Conservation (phyloP, 352 stramenopile species). For the Globisporangium paddicum region DNA sequence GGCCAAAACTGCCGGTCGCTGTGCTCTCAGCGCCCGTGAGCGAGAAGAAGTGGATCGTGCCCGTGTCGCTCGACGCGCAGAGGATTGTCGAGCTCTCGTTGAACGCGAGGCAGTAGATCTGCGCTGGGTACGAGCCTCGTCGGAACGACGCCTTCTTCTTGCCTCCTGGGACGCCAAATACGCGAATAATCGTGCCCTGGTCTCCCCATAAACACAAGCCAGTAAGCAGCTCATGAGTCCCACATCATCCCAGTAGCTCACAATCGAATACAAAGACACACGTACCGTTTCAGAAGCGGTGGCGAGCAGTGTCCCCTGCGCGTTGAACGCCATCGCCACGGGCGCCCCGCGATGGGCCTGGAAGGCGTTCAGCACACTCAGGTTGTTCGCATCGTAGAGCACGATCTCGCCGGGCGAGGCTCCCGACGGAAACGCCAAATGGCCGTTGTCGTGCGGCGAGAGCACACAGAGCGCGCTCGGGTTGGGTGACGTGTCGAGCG, state of each 20-base stretch:
- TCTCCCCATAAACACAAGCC: too few species aligned
- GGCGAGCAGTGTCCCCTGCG: constrained; percentile 79
- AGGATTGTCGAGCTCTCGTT: constrained; percentile 92
- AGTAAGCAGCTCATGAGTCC: too few species aligned
- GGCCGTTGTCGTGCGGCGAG: constrained; percentile 82
- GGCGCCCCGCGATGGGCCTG: constrained; percentile 84
- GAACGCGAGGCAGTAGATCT: constrained; percentile 96
- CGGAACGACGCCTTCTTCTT: constrained; percentile 92
- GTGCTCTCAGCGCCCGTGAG: constrained; percentile 68
- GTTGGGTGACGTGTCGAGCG: constrained; percentile 87
- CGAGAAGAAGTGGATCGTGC: constrained; percentile 96
- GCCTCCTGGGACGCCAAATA: constrained; percentile 94
- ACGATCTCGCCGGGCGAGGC: constrained; percentile 85
- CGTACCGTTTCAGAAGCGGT: too few species aligned
- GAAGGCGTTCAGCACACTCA: constrained; percentile 90
- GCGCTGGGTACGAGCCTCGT: constrained; percentile 93
- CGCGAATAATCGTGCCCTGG: constrained; percentile 96
- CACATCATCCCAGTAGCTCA: too few species aligned
- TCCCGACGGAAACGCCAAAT: constrained; percentile 82
- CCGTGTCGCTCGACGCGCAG: constrained; percentile 95
- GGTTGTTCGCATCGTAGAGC: constrained; percentile 90
- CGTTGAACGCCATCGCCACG: constrained; percentile 87
- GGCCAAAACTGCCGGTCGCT: constrained; percentile 71
- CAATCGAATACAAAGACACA: too few species aligned
- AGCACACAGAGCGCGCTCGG: constrained; percentile 79